Base-by-base conservation (phyloP, 208 protist species). In the Crithidia brevicula region DNA sequence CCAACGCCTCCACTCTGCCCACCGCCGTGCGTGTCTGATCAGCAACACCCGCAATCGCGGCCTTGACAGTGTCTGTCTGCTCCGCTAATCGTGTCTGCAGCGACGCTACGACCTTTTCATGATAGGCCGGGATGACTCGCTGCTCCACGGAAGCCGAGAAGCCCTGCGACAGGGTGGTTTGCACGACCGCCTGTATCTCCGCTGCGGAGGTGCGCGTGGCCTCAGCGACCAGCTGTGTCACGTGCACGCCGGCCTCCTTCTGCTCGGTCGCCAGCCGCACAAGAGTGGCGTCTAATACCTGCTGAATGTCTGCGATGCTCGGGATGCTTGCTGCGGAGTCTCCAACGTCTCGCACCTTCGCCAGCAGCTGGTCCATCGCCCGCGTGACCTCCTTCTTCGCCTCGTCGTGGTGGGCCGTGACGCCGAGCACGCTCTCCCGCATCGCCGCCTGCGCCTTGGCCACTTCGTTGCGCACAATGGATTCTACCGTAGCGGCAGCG, bases 221-320 rank as follows among this genome's bases (percentile, higher is more conserved):
- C 30, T 60, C 62, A 27, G 52, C 33, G 7, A 76, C 54, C 20
- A 70, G 20, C 46, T 69, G 38, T 25, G 62, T 50, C 15, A 58
- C 56, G 15, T 50, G 53, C 42, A n/a, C 11, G 1, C 47, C 46
- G 13, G 66, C 43, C 2, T 74, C 60, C 36, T 34, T 52, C 42
- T 51, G 62, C 25, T 59, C 46, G 36, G 40, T 42, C 31, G 43
- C 13, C 13, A 70, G 16, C 8, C 62, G 70, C 36, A 51, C 23
- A 9, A 76, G 13, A 6, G 70, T 70, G 46, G 62, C 47, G 56
- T 74, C 67, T 11, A 74, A 51, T 40, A 75, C 45, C 45, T 67
- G 56, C 49, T 81, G 58, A 10, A 81, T 47, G 34, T 81, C 74
- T 22, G 49, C 56, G 28, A 75, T 30, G 25, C 28, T 46, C 38